A percentile compares a stretch with the other conserved stretches of the same genome.
Evolutionary conservation across 208 protist genomes (phyloP).

Genomic region (Leishmania lainsoni): DNA sequence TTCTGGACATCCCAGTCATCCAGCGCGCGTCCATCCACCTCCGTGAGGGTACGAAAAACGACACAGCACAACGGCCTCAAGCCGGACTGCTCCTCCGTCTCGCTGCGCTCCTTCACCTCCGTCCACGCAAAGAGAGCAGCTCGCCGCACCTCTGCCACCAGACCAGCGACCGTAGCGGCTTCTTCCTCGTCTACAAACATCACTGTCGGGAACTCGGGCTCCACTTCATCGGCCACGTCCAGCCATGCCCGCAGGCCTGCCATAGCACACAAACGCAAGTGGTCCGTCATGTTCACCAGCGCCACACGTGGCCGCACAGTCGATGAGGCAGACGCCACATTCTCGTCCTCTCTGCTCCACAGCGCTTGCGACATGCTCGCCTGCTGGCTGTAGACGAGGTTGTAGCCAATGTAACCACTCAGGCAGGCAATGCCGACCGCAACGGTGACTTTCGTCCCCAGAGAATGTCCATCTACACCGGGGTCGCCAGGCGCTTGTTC

Average conservation of each 20-base stretch:
- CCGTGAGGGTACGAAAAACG: constrained; percentile 51
- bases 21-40: constrained; percentile 48
- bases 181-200: constrained; percentile 66
- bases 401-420: constrained; percentile 46
- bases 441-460: constrained; percentile 25
- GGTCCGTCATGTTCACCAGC: constrained; percentile 63
- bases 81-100: background rate
- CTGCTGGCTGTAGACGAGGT: constrained; percentile 31
- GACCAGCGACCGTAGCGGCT: constrained; percentile 30
- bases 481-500: background rate
- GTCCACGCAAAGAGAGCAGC: constrained; percentile 57
- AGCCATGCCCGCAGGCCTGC: constrained; percentile 36
- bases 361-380: constrained; percentile 47
- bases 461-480: background rate
- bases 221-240: constrained; percentile 28
- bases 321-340: background rate
- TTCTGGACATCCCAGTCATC: constrained; percentile 48
- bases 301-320: constrained; percentile 18
- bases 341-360: constrained; percentile 17
- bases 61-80: constrained; percentile 23
- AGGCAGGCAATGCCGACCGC: constrained; percentile 47
- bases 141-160: constrained; percentile 34
- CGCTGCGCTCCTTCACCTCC: constrained; percentile 25
- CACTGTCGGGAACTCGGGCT: constrained; percentile 45
- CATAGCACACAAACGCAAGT: constrained; percentile 24